Conservation (phyloP, 352 stramenopile genomes). For the Aphanomyces stellatus region DNA sequence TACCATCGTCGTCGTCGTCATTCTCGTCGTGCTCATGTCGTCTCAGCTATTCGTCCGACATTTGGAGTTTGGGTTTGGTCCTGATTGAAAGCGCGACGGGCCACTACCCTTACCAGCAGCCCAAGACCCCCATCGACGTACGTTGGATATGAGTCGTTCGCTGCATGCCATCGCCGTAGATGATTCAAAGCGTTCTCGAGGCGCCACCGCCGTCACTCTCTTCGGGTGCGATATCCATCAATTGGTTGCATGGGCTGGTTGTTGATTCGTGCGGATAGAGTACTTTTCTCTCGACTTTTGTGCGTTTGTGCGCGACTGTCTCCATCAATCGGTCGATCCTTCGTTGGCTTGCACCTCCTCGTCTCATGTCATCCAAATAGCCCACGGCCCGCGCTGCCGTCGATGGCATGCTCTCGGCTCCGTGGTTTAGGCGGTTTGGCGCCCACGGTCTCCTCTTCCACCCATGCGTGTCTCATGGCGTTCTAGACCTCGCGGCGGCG, state of each 20-base stretch:
- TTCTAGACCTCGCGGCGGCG: constrained; percentile 27
- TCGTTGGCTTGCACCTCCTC: background rate
- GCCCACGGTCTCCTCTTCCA: constrained; percentile 8
- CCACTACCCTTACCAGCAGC: constrained; percentile 81
- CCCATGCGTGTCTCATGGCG: background rate
- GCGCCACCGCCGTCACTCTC: constrained; percentile 57
- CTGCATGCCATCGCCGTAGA: constrained; percentile 18
- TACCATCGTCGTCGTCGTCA: background rate
- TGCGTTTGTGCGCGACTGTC: constrained; percentile 52
- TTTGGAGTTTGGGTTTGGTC: constrained; percentile 80
- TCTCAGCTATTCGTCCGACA: constrained; percentile 37
- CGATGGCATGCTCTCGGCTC: constrained; percentile 54
- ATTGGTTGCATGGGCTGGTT: background rate
- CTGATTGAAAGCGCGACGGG: constrained; percentile 88
- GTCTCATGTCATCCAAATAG: constrained; percentile 14
- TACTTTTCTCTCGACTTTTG: constrained; percentile 72
- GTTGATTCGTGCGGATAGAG: no score
- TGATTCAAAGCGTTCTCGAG: constrained; percentile 73
- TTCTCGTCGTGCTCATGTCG: background rate
- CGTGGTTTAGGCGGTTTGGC: constrained; percentile 58
- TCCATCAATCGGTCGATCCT: constrained; percentile 32
- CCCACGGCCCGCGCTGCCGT: constrained; percentile 50
- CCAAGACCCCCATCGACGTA: constrained; percentile 69
- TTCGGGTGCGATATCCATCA: constrained; percentile 1
- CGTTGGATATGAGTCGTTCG: background rate